A percentile compares a stretch with the other conserved stretches of the same genome.
These are phyloP conservation scores for Smallanthus sonchifolius DNA, from an alignment of 129 eudicot species.

Conservation along the genomic window DNA sequence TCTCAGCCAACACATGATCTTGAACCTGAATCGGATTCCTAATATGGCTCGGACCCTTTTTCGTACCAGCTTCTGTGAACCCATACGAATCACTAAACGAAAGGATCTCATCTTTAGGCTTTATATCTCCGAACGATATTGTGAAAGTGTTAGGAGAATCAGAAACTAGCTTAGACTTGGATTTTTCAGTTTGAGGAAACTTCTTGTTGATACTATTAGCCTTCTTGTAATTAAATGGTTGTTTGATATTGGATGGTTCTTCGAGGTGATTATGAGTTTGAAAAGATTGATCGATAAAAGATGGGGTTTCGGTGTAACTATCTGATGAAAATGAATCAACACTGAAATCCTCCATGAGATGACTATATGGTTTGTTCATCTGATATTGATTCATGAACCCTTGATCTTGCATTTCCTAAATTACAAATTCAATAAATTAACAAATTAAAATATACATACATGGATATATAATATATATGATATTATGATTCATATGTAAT, in stretches of 20 bases:
- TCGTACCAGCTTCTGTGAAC: slow-evolving; percentile 13
- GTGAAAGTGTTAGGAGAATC: slow-evolving; percentile 31
- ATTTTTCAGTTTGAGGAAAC: slow-evolving; percentile 18
- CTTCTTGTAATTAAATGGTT: slow-evolving; percentile 18
- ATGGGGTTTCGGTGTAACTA: slow-evolving; percentile 36
- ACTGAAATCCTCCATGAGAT: slow-evolving; percentile 36
- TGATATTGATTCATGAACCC: slow-evolving; percentile 40
- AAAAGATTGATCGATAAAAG: slow-evolving; percentile 34
- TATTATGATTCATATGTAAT: background rate
- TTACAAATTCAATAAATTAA: slow-evolving; percentile 11
- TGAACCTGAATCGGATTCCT: slow-evolving; percentile 53
- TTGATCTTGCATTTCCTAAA: slow-evolving; percentile 40
- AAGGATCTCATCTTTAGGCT: slow-evolving; percentile 36
- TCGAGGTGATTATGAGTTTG: slow-evolving; percentile 25
- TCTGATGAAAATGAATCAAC: slow-evolving; percentile 41
- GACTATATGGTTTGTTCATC: slow-evolving; percentile 38
- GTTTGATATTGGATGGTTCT: slow-evolving; percentile 22
- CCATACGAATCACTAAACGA: slow-evolving; percentile 31
- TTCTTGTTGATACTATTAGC: slow-evolving; percentile 16
- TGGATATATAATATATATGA: background rate
- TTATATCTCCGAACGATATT: slow-evolving; percentile 36
- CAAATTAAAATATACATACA: background rate
- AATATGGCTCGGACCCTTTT: slow-evolving; percentile 22
- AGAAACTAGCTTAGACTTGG: slow-evolving; percentile 19
- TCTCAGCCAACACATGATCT: slow-evolving; percentile 69